Evolutionary conservation across 192 early-diverging fungal genomes (phyloP), one percentile per base, ranked within the genome.

Genomic region (Pilaira anomala): DNA sequence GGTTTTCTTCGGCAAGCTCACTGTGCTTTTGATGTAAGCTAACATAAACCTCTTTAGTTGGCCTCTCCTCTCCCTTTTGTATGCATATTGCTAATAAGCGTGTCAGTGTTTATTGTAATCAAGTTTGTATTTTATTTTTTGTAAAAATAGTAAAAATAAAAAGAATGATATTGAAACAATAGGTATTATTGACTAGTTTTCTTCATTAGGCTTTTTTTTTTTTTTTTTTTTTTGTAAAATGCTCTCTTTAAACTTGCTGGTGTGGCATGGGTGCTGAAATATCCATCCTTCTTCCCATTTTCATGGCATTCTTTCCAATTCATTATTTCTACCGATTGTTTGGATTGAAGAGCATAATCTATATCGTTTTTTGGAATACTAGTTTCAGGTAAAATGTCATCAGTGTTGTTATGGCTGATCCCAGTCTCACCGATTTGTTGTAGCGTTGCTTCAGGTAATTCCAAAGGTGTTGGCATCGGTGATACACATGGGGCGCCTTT

Each of bases 161-260:
- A 44, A 44, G 42, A 44, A 44, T 2, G 11, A 44, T 44, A 44
- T 44, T 44, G 16, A 44, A 11, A 11, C 42, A 44, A 12, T 45
- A 45, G 44, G 44, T 45, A 45, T 45, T 45, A 45, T 45, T 18
- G 18, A 45, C 44, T 45, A 45, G 44, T 45, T 45, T 45, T 45
- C 16, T 45, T 3, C 44, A 45, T 45, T 45, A 45, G 44, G 44
- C 44, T 45, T 45, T 14, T 45, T 36, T 33, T n/a, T n/a, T n/a
- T n/a, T n/a, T n/a, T n/a, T n/a, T n/a, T n/a, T 33, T 36, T 45
- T 45, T 45, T 45, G 44, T 45, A 45, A 45, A 45, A 45, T n/a
- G 44, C 2, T 45, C 44, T 45, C 44, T 45, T 45, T 45, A 45
- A 45, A 45, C 44, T 45, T 45, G 18, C 16, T 45, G 44, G 44